phyloP scores from a whole-genome alignment of 108 stramenopile genomes.

The Pseudonitzschia multiseries region DNA sequence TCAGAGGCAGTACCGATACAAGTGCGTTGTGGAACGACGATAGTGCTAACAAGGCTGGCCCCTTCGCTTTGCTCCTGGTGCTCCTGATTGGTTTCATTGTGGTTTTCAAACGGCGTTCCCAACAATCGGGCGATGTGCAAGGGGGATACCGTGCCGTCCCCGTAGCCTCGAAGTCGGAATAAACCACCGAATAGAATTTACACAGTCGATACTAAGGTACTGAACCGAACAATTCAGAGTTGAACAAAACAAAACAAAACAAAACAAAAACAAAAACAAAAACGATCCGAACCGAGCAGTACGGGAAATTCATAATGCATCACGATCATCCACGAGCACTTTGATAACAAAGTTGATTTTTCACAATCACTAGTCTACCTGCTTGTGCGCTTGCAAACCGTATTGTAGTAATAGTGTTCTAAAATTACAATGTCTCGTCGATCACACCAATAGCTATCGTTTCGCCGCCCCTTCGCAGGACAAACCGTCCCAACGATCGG shows the following conservation, averaged over 20 bases:
- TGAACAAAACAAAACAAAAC: too few relatives aligned
- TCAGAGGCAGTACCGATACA: not conserved
- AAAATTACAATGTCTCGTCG: conserved; percentile 51
- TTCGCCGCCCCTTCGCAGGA: conserved; percentile 88
- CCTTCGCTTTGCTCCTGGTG: not conserved
- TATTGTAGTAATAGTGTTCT: not conserved
- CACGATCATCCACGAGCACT: not conserved
- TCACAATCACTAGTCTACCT: not conserved
- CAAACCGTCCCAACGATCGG: conserved; percentile 97
- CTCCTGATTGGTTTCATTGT: not conserved
- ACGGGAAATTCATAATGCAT: too few relatives aligned
- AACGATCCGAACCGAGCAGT: not conserved
- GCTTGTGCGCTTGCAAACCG: too few relatives aligned
- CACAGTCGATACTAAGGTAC: not conserved
- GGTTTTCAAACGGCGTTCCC: not conserved
- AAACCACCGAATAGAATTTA: conserved; percentile 4
- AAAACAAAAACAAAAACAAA: not conserved
- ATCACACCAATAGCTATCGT: conserved; percentile 98
- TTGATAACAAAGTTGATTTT: not conserved
- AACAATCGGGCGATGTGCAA: not conserved
- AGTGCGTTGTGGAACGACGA: too few relatives aligned
- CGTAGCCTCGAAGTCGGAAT: not conserved
- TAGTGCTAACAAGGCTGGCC: too few relatives aligned
- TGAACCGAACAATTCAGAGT: too few relatives aligned
- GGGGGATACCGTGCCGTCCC: conserved; percentile 13